Evolutionary conservation across 2,329 filamentous ascomycete species (phyloP), one percentile per base, ranked within the genome.

Genomic region (Cladosporium sp.): DNA sequence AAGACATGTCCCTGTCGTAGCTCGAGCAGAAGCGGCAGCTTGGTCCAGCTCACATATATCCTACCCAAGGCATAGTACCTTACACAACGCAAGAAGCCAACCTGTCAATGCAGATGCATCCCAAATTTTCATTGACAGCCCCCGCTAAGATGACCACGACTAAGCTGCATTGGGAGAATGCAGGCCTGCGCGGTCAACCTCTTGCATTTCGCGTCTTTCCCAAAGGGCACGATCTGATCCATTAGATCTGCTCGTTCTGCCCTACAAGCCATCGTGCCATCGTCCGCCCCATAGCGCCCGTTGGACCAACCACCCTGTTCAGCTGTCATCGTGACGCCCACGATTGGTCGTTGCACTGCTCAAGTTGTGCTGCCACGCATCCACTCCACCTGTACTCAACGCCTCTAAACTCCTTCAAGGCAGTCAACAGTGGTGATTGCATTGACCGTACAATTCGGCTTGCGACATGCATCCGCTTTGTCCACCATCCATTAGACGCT

Each of bases 391-490:
- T 14, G 14, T 20, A 15, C 38, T 22, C 22, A 17, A 40, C 22
- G 30, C n/a, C 20, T 30, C 54, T 38, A 49, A 28, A 28, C 42
- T 28, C 38, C 19, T 49, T 56, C 15, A 5, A 56, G 54, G 30
- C 42, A 55, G 9, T 55, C 25, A 22, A 55, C 51, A 45, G 1
- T 20, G 9, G 19, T n/a, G 6, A 19, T 12, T 34, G 22, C 39
- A 14, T 30, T 45, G 28, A 55, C 39, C 38, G 51, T 9, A 37
- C 34, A 17, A 49, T 9, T 6, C 9, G 42, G 20, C 42, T 9
- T 49, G 54, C 19, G 54, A 56, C 54, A 56, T 49, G 54, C 54
- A 49, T 56, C 34, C 19, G 54, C 30, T 49, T 22, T 55, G 51
- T 34, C 39, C 51, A 43, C 12, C 38, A 7, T 15, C 25, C 37